A percentile compares a stretch with the other conserved stretches of the same genome.
phyloP scores from a whole-genome alignment of 2,329 filamentous ascomycete genomes.

The Alternaria triticimaculans region DNA sequence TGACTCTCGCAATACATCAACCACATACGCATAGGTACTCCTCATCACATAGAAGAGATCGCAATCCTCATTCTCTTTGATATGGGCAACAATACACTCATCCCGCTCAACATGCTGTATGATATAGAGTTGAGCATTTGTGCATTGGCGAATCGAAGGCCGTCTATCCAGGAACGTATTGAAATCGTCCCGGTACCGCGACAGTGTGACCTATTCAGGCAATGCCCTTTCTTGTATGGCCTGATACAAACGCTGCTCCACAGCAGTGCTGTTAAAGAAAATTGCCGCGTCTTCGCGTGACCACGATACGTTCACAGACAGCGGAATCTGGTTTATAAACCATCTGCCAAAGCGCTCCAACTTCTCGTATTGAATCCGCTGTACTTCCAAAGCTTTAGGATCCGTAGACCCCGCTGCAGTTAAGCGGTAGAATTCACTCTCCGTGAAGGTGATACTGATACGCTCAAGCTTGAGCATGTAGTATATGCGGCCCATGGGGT shows the following conservation, averaged over 20 bases:
- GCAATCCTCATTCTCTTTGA: not conserved
- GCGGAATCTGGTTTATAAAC: conserved; percentile 3
- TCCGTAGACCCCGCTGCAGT: not conserved
- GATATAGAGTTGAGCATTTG: not conserved
- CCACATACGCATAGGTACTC: no score
- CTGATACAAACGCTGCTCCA: conserved; percentile 5
- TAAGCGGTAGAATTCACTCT: not conserved
- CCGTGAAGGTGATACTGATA: not conserved
- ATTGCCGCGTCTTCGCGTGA: not conserved
- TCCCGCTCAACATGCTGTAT: not conserved
- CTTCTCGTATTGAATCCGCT: not conserved
- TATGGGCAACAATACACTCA: not conserved
- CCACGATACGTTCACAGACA: conserved; percentile 6
- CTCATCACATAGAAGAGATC: no score
- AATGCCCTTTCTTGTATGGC: conserved; percentile 7
- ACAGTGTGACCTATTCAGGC: not conserved
- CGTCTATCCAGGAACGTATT: not conserved
- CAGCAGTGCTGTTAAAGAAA: not conserved
- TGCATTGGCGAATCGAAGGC: not conserved
- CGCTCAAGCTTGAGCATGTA: not conserved
- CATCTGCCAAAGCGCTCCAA: not conserved
- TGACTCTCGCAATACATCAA: no score
- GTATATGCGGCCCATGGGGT: not conserved
- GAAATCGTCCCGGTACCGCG: not conserved
- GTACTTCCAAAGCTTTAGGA: not conserved